Evolutionary conservation across 139 green algal species (phyloP), one percentile per base, ranked within the genome.

Genomic region (Chlamydomonas incerta): DNA sequence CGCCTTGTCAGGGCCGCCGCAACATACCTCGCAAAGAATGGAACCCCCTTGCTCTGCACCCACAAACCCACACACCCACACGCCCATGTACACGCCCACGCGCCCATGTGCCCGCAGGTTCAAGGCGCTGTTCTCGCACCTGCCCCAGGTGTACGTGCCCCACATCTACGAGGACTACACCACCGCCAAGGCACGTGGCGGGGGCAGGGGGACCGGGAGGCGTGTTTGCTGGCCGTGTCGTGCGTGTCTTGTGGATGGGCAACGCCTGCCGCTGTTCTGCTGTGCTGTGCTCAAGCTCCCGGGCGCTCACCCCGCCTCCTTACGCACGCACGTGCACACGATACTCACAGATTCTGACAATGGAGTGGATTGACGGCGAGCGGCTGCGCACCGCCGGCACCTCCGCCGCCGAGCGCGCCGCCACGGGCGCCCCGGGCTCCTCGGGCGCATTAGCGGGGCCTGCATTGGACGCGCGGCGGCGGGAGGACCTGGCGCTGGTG

Each of bases 291-390:
- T n/a, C n/a, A n/a, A n/a, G n/a, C n/a, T n/a, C n/a, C n/a, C n/a
- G n/a, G n/a, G n/a, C n/a, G n/a, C n/a, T n/a, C n/a, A n/a, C n/a
- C n/a, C n/a, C n/a, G n/a, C n/a, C n/a, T n/a, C n/a, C n/a, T n/a
- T n/a, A n/a, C n/a, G n/a, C n/a, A n/a, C n/a, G n/a, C n/a, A n/a
- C n/a, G n/a, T n/a, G n/a, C 41, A 50, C 41, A 50, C 41, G 41
- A n/a, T 8, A 50, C 41, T 13, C 41, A 50, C 74, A 91, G 87
- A 93, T 98, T 35, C 87, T 98, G 50, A 92, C 96, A 3, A 98
- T 98, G 96, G 96, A 98, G 89, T 98, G 96, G 96, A 91, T 98
- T 50, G 92, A 98, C 3, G 96, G 96, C 41, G 88, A 90, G 74
- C 90, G 95, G 9, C 88, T 98, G 89, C 93, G 94, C 72, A 94